Base-by-base conservation (phyloP, 2,329 filamentous ascomycete species). In the Clarireedia homoeocarpa region DNA sequence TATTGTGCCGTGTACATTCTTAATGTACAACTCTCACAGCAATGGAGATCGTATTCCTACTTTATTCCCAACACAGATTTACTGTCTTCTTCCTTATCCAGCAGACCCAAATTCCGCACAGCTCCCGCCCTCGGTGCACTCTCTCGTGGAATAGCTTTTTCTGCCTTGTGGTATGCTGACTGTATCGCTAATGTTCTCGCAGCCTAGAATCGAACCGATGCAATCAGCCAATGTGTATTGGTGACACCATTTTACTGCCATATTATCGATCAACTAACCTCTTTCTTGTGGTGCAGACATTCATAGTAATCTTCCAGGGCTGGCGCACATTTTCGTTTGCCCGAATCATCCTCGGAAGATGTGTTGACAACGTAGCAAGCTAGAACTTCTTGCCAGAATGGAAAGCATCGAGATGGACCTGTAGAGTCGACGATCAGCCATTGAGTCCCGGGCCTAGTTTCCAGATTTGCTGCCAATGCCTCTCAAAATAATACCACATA, bases 361-460 rank as follows among this genome's bases (percentile, higher is more conserved):
- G 90, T 90, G 77, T 97, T 97, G 71, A 96, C 85, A 59, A 96
- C 91, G 74, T 99, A 99, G 83, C 94, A 99, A 68, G 91, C 91
- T 71, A 99, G 88, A 63, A 97, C 85, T 76, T 99, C 94, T 77
- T 99, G 94, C 94, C 94, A 99, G 83, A 96, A 99, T 71, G 91
- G 89, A 79, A 96, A 97, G 84, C 94, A 99, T 74, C 92, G 89
- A 66, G 77, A 77, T 20, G 58, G 53, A 52, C 66, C 66, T 69
- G 36, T 15, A 34, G 23, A 45, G 27, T 7, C n/a, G 36, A 57
- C 48, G 38, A 49, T 69, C 26, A 68, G 63, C 62, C 45, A 61
- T 60, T 66, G 62, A 59, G 23, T 10, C 45, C 40, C 17, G 30
- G 51, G 2, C 15, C 27, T 15, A 7, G 9, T 6, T 12, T 23